Evolutionary conservation across 75 land plant species (phyloP).

Genomic region (Isoetes taiwanensis): DNA sequence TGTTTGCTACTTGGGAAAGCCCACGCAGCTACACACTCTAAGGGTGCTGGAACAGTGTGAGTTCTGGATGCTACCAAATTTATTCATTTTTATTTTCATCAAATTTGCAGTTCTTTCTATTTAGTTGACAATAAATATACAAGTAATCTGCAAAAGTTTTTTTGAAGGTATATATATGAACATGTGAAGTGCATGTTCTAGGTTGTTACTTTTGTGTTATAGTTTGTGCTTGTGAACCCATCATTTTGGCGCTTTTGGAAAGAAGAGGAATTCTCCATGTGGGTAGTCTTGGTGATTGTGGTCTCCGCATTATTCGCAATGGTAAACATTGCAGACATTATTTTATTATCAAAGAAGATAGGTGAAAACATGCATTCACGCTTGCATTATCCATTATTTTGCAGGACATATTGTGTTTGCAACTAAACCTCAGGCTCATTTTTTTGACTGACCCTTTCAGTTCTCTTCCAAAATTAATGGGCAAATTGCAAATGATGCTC

Average conservation of each 20-base stretch:
- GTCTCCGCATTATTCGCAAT: constrained; percentile 55
- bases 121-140: not conserved
- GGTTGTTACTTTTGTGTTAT: not conserved
- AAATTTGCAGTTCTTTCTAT: no score
- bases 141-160: not conserved
- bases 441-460: no score
- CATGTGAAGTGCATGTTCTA: not conserved
- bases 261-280: constrained; percentile 52
- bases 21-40: constrained; percentile 64
- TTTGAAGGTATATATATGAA: not conserved
- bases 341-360: no score
- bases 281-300: constrained; percentile 95
- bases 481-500: no score
- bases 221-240: constrained; percentile 9
- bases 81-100: no score
- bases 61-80: no score
- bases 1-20: constrained; percentile 49
- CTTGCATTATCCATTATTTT: no score
- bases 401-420: no score
- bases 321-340: no score
- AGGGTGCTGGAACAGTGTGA: constrained; percentile 89
- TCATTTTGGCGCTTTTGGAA: constrained; percentile 83
- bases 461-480: no score
- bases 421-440: no score
- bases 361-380: no score